phyloP scores from a whole-genome alignment of 495 filamentous ascomycete genomes.

The Sphaerosporella brunnea region DNA sequence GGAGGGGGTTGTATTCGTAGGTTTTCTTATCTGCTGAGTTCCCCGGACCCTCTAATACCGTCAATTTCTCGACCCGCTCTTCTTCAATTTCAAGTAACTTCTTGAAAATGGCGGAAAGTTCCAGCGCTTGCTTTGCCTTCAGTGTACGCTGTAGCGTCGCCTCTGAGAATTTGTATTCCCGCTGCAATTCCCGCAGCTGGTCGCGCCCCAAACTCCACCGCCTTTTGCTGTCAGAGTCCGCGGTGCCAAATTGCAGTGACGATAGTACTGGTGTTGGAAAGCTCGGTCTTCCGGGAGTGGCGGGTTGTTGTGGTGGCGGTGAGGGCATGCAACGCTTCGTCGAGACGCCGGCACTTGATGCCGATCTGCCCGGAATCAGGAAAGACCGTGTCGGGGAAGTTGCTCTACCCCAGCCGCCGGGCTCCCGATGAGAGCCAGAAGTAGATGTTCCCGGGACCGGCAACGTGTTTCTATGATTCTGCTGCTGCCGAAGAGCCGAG shows the following conservation, averaged over 20 bases:
- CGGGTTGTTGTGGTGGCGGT: constrained; percentile 9
- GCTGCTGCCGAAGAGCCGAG: neutral
- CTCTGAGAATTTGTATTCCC: constrained; percentile 20
- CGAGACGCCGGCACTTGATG: neutral
- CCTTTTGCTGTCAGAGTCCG: constrained; percentile 15
- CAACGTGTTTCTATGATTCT: neutral
- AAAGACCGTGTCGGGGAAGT: constrained; percentile 3
- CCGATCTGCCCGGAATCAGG: constrained; percentile 1
- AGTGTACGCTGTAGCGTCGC: constrained; percentile 25
- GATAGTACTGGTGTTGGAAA: constrained; percentile 5
- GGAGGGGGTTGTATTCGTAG: constrained; percentile 19
- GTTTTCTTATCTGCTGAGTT: constrained; percentile 7
- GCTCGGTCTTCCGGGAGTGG: constrained; percentile 1
- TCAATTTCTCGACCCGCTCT: neutral
- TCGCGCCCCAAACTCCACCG: constrained; percentile 14
- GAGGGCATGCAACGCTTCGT: constrained; percentile 12
- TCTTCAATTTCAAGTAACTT: constrained; percentile 12
- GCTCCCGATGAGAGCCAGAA: neutral
- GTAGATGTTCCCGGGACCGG: neutral
- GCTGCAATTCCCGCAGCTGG: constrained; percentile 18
- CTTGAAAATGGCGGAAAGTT: constrained; percentile 20
- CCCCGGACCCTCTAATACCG: neutral
- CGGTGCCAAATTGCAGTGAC: constrained; percentile 11
- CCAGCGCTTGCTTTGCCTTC: constrained; percentile 21
- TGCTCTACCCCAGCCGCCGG: neutral